phyloP scores from a whole-genome alignment of 352 stramenopile genomes.

The Phytophthora meadii region DNA sequence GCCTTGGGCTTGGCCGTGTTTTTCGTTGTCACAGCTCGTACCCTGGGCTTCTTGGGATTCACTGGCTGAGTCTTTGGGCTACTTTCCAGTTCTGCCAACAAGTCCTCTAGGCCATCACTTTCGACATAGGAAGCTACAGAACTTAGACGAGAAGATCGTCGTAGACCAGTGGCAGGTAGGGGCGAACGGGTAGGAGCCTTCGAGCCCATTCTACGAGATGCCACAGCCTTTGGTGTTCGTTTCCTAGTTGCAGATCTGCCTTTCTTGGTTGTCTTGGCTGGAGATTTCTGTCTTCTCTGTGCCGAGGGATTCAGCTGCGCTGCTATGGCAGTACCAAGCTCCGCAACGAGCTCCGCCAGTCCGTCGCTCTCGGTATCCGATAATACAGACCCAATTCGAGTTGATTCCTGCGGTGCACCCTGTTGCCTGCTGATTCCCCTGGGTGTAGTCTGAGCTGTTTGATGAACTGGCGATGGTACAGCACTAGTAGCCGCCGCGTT shows the following conservation, averaged over 20 bases:
- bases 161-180: not conserved
- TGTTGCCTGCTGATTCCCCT: slow-evolving; percentile 10
- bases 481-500: slow-evolving; percentile 6
- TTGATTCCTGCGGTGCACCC: slow-evolving; percentile 7
- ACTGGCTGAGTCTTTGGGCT: not conserved
- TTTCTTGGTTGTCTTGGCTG: not conserved
- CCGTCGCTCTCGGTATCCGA: slow-evolving; percentile 60
- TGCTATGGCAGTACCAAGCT: slow-evolving; percentile 38
- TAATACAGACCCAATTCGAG: slow-evolving; percentile 23
- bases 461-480: not conserved
- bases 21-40: slow-evolving; percentile 12
- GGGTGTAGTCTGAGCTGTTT: not conserved
- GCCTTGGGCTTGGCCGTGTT: not conserved
- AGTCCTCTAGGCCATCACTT: slow-evolving; percentile 57
- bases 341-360: slow-evolving; percentile 50
- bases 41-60: slow-evolving; percentile 11
- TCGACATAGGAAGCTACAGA: slow-evolving; percentile 49
- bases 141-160: slow-evolving; percentile 36
- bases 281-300: not conserved
- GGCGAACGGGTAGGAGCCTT: not conserved
- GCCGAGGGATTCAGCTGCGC: not conserved
- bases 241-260: slow-evolving; percentile 2
- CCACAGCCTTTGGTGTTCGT: slow-evolving; percentile 4
- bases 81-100: slow-evolving; percentile 55
- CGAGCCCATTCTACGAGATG: not conserved